A percentile compares a stretch with the other conserved stretches of the same genome.
phyloP scores from a whole-genome alignment of 2,329 filamentous ascomycete species.

The Penicillium olsonii region DNA sequence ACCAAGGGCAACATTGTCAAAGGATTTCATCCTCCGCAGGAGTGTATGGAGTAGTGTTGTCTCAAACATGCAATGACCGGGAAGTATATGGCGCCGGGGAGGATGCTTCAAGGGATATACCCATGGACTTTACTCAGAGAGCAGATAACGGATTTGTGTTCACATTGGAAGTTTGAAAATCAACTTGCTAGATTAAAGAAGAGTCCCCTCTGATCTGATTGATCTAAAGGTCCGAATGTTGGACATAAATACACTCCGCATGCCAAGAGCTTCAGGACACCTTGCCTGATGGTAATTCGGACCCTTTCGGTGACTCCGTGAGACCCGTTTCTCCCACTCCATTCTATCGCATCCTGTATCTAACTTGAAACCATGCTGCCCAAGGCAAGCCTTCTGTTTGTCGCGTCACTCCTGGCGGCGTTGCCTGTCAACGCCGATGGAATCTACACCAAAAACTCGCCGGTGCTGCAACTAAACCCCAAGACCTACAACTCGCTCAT shows the following conservation, averaged over 20 bases:
- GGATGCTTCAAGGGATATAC: no score
- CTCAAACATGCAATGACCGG: no score
- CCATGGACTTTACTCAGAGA: no score
- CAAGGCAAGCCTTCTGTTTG: conserved; percentile 52
- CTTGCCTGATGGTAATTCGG: conserved; percentile 29
- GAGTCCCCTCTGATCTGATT: no score
- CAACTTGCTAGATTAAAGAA: no score
- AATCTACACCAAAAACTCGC: conserved; percentile 82
- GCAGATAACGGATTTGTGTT: no score
- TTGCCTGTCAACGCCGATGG: conserved; percentile 67
- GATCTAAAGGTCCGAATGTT: no score
- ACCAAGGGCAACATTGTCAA: no score
- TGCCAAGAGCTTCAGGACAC: conserved; percentile 46
- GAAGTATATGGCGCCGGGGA: no score
- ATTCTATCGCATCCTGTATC: conserved; percentile 3
- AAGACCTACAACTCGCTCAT: conserved; percentile 82
- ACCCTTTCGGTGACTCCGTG: neutral
- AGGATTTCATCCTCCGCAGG: no score
- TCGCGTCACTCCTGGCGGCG: conserved; percentile 64
- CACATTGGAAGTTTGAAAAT: no score
- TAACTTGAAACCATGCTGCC: conserved; percentile 29
- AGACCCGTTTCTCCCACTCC: conserved; percentile 7
- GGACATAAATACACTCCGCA: conserved; percentile 22
- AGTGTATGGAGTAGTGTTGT: no score
- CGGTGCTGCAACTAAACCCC: conserved; percentile 78